phyloP scores from a whole-genome alignment of 2,329 filamentous ascomycete species.

The Xylaria sp. region DNA sequence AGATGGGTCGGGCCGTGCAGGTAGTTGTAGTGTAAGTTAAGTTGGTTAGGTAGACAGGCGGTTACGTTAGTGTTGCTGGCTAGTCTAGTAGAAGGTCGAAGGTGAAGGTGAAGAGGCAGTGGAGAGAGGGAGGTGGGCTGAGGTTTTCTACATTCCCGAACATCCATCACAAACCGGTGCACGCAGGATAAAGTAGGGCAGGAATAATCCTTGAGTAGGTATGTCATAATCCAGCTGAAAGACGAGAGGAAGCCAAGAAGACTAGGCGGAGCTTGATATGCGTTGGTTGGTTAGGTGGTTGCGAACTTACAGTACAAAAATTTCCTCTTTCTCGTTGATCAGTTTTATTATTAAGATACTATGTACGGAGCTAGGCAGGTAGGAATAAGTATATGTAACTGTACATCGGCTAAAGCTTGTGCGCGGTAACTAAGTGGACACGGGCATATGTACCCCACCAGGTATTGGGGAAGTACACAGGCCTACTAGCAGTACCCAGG shows the following conservation, averaged over 20 bases:
- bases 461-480: constrained; percentile 10
- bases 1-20: constrained; percentile 3
- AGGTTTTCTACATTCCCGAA: constrained; percentile 26
- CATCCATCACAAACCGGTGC: constrained; percentile 12
- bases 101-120: constrained; percentile 1
- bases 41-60: background rate
- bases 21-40: background rate
- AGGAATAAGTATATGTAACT: constrained; percentile 20
- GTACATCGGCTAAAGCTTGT: constrained; percentile 36
- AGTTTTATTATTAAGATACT: constrained; percentile 12
- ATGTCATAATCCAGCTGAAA: constrained; percentile 33
- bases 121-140: constrained; percentile 19
- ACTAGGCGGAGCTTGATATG: constrained; percentile 16
- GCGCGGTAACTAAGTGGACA: constrained; percentile 13
- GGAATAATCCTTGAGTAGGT: constrained; percentile 30
- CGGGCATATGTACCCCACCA: background rate
- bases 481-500: background rate
- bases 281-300: constrained; percentile 24
- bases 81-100: background rate
- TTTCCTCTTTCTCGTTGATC: constrained; percentile 22
- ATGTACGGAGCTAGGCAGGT: background rate
- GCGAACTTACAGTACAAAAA: constrained; percentile 19
- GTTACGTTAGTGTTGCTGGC: background rate
- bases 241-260: constrained; percentile 32
- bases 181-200: constrained; percentile 20